Evolutionary conservation across 2,329 filamentous ascomycete species (phyloP), one percentile per base, ranked within the genome.

Genomic region (Ophioceras dolichostomum): DNA sequence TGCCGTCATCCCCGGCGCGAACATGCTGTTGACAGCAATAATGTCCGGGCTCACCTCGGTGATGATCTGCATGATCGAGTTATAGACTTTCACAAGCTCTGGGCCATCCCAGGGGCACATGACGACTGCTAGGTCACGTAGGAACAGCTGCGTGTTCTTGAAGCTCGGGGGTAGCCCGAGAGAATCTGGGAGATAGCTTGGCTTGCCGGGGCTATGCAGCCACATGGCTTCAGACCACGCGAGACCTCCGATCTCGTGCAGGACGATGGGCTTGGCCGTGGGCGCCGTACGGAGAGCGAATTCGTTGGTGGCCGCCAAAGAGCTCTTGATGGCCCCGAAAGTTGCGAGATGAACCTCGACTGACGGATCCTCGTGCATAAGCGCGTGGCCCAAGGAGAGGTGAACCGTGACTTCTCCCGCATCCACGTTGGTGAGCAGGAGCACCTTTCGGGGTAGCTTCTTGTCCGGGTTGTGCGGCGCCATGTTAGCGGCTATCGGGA

Each of bases 11-110:
- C 27, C 27, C 9, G 27, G 27, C 27, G 27, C 27, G 27, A 29
- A 29, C 13, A 29, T 12, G 27, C 27, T 29, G 27, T 29, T 29
- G 5, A 29, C 27, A 14, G 9, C 27, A 14, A 29, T 29, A 14
- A 67, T 40, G 17, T 58, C 54, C 0, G 67, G 61, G 4, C 52
- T 41, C 1, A 66, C 45, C 0, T 49, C 41, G 3, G 55, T 42
- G 35, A 68, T 47, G 18, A 67, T 57, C 2, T 57, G 50, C 0
- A 56, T 32, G 31, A 58, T 58, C 29, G 55, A 57, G 17, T 55
- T 37, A 32, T 61, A 64, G 4, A 63, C 52, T 10, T 54, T 45
- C 0, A 62, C 51, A 39, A 68, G 63, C 38, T 66, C 59, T 0
- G 54, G 43, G 1, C 52, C 55, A 10, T 48, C 49, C 59, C 60